Evolutionary conservation across 176 grass and related monocot genomes (phyloP).

Genomic region (Eragrostis nindensis): DNA sequence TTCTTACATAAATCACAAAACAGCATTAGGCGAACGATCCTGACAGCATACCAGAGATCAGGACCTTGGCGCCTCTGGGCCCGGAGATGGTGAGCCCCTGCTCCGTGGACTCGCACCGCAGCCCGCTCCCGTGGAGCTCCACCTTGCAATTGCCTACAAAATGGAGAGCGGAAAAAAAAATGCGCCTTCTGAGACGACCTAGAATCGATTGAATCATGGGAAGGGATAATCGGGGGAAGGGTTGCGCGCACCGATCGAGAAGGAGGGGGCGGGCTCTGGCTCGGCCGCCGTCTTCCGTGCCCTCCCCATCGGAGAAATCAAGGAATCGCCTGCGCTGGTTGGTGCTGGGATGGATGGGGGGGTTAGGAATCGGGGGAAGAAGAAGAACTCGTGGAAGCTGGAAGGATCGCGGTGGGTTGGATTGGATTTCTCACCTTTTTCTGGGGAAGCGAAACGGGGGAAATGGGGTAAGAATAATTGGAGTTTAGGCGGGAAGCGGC

Average conservation of each 20-base stretch:
- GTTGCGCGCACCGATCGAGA: constrained; percentile 60
- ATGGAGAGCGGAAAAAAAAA: not conserved
- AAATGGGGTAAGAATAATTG: not conserved
- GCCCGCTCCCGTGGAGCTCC: constrained; percentile 56
- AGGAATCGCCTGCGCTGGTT: not conserved
- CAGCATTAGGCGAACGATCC: not conserved
- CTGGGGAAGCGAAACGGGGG: not conserved
- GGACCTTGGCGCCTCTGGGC: constrained; percentile 51
- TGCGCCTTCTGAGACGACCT: not conserved
- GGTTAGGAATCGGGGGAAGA: not conserved
- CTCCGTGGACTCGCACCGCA: constrained; percentile 44
- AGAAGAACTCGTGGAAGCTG: not conserved
- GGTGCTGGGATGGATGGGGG: not conserved
- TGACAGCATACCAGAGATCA: constrained; percentile 43
- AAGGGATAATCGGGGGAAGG: not conserved
- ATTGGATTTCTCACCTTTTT: not conserved
- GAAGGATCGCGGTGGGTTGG: not conserved
- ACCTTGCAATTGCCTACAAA: constrained; percentile 76
- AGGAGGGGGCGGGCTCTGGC: constrained; percentile 28
- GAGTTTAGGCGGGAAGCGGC: constrained; percentile 27
- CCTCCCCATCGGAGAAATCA: constrained; percentile 47
- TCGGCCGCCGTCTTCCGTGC: constrained; percentile 42
- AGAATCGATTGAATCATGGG: not conserved
- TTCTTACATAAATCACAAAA: not conserved
- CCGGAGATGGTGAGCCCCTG: constrained; percentile 57